Evolutionary conservation across 2,329 filamentous ascomycete species (phyloP).

Genomic region (Fusarium citri): DNA sequence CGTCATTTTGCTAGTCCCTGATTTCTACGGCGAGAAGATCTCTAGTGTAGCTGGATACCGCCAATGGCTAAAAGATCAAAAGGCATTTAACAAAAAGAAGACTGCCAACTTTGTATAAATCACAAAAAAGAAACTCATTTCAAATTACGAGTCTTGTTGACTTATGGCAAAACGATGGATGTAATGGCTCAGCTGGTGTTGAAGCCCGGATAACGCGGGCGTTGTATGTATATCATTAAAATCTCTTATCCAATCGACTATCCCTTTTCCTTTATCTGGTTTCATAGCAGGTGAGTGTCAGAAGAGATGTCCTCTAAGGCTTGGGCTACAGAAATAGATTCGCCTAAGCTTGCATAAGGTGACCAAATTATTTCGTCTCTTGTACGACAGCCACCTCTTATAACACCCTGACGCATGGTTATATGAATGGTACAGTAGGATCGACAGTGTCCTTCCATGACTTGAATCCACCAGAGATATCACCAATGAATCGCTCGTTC

Average conservation of each 20-base stretch:
- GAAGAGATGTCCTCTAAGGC: background rate
- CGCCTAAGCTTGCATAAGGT: background rate
- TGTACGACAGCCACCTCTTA: background rate
- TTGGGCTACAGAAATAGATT: too few relatives aligned
- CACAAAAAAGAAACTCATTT: constrained; percentile 6
- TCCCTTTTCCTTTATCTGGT: constrained; percentile 27
- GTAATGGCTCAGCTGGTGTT: constrained; percentile 43
- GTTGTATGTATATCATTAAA: constrained; percentile 48
- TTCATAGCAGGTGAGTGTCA: background rate
- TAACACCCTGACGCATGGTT: constrained; percentile 7
- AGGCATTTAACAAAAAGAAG: constrained; percentile 97
- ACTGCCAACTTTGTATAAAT: constrained; percentile 71
- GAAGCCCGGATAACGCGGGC: constrained; percentile 33
- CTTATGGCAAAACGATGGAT: constrained; percentile 28
- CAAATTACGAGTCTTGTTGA: constrained; percentile 1
- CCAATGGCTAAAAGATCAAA: constrained; percentile 96
- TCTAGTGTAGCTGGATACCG: constrained; percentile 91
- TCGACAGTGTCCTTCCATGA: constrained; percentile 81
- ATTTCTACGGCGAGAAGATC: constrained; percentile 99
- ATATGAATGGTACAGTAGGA: constrained; percentile 64
- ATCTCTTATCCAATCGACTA: constrained; percentile 42
- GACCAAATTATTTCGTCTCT: background rate
- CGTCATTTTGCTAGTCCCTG: constrained; percentile 74
- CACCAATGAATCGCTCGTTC: constrained; percentile 70
- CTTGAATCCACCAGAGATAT: constrained; percentile 77